Evolutionary conservation across 139 green algal genomes (phyloP), one percentile per base, ranked within the genome.

Genomic region (Limnomonas spitsbergensis): DNA sequence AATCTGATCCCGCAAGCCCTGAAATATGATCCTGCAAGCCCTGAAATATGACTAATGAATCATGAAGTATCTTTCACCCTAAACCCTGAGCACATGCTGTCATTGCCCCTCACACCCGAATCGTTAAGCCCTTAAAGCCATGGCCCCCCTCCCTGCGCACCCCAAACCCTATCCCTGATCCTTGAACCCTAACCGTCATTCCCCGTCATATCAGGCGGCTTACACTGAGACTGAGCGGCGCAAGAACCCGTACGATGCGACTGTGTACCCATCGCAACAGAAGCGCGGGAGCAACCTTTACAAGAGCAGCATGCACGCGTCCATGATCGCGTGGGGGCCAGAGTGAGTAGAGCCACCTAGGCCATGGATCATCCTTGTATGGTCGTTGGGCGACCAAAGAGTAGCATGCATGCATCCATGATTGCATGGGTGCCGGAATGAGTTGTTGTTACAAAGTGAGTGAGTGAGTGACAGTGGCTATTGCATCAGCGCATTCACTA

Each of bases 241-340:
- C 6, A 83, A 86, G 40, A 77, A 86, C 82, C 53, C 40, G 0
- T 79, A 76, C 54, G 82, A 86, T 47, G 38, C 75, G 52, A 68
- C 74, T 3, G 68, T 82, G 27, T 39, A 82, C 74, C 82, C 82
- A 2, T 73, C 76, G 1, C 56, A 76, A 39, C 78, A 79, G 53
- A 40, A 71, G 2, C 73, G 79, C 7, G 4, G 53, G n/a, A 77
- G 39, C 27, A 80, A 80, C 47, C 20, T 42, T 1, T 84, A 84
- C 52, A 52, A 66, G n/a, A 73, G 78, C 34, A 80, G 66, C 66
- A 71, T 83, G 76, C 40, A n/a, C 39, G 66, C 4, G 37, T n/a
- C 24, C 38, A 34, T 35, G 69, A 61, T 36, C 9, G 37, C 34
- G 9, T 38, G 52, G 69, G 29, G 6, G 20, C 3, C 42, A 3